Evolutionary conservation across 768 basidiomycete species (phyloP), one percentile per base, ranked within the genome.

Genomic region (Phallus indusiatus): DNA sequence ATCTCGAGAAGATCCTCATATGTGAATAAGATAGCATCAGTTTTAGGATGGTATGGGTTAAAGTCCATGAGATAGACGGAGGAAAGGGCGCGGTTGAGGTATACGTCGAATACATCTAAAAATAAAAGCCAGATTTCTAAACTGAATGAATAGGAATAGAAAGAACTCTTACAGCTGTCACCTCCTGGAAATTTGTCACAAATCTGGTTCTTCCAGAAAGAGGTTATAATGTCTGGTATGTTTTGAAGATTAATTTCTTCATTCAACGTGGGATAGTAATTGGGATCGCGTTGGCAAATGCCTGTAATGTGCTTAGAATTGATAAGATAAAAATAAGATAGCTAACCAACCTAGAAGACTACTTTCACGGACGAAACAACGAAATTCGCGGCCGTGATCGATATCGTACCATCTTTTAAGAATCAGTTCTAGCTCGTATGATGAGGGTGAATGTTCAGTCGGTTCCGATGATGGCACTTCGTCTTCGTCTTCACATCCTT

Each of bases 321-420:
- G 37, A 36, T n/a, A 22, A n/a, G 20, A 14, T 52, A 11, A 12
- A 50, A 16, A 21, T 1, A 18, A 56, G 24, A 52, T 14, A 22
- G 49, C 54, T 11, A 10, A 11, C 5, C 46, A 51, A 94, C 94
- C 95, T 20, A 96, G 64, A 6, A 98, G 73, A 1, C 64, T 70
- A 56, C 84, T 78, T 10, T 83, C 73, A 33, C 90, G 77, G 8
- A 97, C 91, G 67, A 98, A 97, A 74, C 94, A 95, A 18, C 95
- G 77, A 54, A 96, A 71, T 70, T 98, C 94, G 52, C 93, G 80
- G 61, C 88, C 83, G 34, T 80, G 80, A 64, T 94, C 89, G 56
- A 98, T 75, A 21, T 87, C 75, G 64, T 92, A 90, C 90, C 92
- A 96, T 68, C 93, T 94, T 56, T 90, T 81, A 55, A 97, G 75